Evolutionary conservation across 164 flowering plant species (phyloP).

Genomic region (Stephania yunnanensis): DNA sequence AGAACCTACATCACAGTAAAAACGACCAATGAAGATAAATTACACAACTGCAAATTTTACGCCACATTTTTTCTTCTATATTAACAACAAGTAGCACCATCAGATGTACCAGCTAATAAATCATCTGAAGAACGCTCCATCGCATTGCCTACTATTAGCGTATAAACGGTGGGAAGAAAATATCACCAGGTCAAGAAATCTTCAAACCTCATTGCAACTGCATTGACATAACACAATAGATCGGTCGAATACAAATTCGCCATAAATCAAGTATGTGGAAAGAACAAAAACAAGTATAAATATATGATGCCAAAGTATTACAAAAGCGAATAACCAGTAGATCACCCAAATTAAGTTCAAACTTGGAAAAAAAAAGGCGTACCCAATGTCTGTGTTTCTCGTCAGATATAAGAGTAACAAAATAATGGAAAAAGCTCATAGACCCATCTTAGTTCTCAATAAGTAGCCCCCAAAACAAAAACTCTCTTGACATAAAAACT

Average conservation of each 20-base stretch:
- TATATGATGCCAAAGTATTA: not conserved
- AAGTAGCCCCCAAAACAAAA: not conserved
- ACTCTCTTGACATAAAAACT: too few relatives aligned
- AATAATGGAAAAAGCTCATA: not conserved
- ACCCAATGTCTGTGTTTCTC: not conserved
- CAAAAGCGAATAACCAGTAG: not conserved
- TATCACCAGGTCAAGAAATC: constrained; percentile 3
- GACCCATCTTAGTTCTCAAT: not conserved
- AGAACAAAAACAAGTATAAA: not conserved
- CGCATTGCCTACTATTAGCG: constrained; percentile 15
- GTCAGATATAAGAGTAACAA: not conserved
- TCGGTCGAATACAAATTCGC: not conserved
- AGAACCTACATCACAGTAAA: constrained; percentile 29
- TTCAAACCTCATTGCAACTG: not conserved
- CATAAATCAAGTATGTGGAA: too few relatives aligned
- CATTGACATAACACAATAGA: not conserved
- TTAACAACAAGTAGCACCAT: not conserved
- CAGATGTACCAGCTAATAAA: constrained; percentile 25
- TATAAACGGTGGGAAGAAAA: not conserved
- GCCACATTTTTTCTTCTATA: not conserved
- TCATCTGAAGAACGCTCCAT: constrained; percentile 35
- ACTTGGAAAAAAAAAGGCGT: not conserved
- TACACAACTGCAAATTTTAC: not conserved
- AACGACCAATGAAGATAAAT: not conserved
- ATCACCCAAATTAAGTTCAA: not conserved